Conservation (phyloP, 78 protist species). For the Neovahlkampfia damariscottae region DNA sequence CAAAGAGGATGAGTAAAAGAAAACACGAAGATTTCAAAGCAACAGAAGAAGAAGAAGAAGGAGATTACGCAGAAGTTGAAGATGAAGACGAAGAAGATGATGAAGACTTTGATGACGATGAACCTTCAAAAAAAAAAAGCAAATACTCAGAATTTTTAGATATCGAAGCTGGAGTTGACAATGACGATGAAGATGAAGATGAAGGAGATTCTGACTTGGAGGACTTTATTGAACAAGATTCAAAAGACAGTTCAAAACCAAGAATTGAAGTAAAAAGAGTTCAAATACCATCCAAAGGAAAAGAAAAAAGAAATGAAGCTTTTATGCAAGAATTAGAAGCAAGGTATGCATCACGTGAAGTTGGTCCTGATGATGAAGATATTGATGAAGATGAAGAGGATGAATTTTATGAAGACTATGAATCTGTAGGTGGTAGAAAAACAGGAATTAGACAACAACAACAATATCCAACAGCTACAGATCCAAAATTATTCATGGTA, state of each 20-base stretch:
- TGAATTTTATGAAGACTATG: not conserved
- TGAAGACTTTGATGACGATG: not conserved
- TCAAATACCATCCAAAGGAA: not conserved
- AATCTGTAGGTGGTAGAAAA: not conserved
- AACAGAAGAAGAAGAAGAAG: too few relatives aligned
- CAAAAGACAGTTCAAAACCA: not conserved
- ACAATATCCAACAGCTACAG: conserved; percentile 14
- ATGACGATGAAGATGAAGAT: not conserved
- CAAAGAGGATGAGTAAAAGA: too few relatives aligned
- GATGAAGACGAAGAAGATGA: not conserved
- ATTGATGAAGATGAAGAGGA: conserved; percentile 3
- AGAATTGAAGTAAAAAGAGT: not conserved
- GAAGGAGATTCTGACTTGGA: not conserved
- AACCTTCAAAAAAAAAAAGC: not conserved
- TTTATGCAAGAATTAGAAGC: not conserved
- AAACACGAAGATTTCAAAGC: too few relatives aligned
- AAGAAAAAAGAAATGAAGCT: not conserved
- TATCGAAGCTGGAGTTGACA: not conserved
- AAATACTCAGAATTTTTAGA: not conserved
- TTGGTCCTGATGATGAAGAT: not conserved
- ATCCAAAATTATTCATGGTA: conserved; percentile 38
- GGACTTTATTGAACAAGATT: not conserved
- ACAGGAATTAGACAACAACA: not conserved
- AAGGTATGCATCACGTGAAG: too few relatives aligned
- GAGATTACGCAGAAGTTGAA: too few relatives aligned